Evolutionary conservation across 108 stramenopile species (phyloP), one percentile per base, ranked within the genome.

Genomic region (Cyclotella distinguenda): DNA sequence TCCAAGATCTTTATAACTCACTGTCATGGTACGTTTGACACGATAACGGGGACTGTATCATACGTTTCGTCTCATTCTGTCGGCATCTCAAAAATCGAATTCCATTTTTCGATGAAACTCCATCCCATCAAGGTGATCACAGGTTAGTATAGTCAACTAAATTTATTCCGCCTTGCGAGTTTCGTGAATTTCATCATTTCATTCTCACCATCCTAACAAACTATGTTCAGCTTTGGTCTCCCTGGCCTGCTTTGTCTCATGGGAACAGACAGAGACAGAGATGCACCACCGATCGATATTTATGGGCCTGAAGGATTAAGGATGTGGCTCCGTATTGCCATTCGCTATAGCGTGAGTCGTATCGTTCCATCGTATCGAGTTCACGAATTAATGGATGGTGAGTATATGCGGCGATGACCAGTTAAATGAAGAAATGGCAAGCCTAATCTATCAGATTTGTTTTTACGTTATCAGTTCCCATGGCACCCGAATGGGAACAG

Each of bases 1-100:
- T 77, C 79, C 6, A 86, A 87, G 50, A 97, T 98, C 33, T 98
- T 98, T 81, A 46, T 97, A 27, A 96, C 97, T 0, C 97, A 98
- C 73, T 85, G 84, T 12, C 97, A 98, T 68, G 97, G 97, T 22
- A 21, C 16, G 49, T 50, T 50, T 18, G 79, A 74, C 62, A n/a
- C n/a, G n/a, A n/a, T n/a, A n/a, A n/a, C n/a, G n/a, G n/a, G n/a
- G n/a, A n/a, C n/a, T n/a, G n/a, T n/a, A n/a, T n/a, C n/a, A n/a
- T n/a, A 22, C 23, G 19, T 26, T 6, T 5, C 19, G 7, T 6
- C 6, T 15, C 21, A 26, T 50, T 13, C 28, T 25, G 4, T 27
- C 28, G 5, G 15, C 19, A 18, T 45, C 9, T 50, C 49, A 25
- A 22, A 26, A 50, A 4, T 50, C 6, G 10, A 26, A 23, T 26